Evolutionary conservation across 1,139 yeast species (phyloP).

Genomic region (Blastobotrys elegans): DNA sequence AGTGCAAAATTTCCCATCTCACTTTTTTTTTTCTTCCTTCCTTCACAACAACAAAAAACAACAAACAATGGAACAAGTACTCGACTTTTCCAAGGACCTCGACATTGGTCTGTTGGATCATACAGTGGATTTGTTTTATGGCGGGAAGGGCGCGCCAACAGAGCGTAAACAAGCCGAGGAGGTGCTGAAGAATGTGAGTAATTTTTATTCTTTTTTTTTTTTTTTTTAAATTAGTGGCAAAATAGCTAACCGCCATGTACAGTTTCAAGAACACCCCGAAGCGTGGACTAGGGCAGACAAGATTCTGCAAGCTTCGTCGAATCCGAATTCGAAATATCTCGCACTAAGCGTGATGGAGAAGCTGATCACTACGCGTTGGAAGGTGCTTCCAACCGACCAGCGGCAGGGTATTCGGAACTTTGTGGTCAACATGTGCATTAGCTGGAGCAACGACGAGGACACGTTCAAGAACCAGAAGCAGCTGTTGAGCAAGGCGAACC

Average conservation of each 20-base stretch:
- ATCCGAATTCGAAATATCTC: slow-evolving; percentile 83
- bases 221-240: neutral
- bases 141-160: slow-evolving; percentile 63
- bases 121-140: slow-evolving; percentile 82
- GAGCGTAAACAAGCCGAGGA: slow-evolving; percentile 77
- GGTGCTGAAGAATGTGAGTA: slow-evolving; percentile 55
- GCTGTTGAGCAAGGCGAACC: slow-evolving; percentile 85
- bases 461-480: slow-evolving; percentile 72
- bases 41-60: neutral
- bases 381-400: slow-evolving; percentile 81
- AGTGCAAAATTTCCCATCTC: neutral
- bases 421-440: slow-evolving; percentile 87
- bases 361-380: slow-evolving; percentile 90
- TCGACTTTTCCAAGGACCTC: slow-evolving; percentile 80
- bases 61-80: slow-evolving; percentile 70
- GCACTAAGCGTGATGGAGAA: slow-evolving; percentile 88
- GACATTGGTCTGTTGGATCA: slow-evolving; percentile 77
- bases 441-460: slow-evolving; percentile 83
- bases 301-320: slow-evolving; percentile 70
- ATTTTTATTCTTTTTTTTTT: neutral
- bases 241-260: slow-evolving; percentile 8
- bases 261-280: slow-evolving; percentile 89
- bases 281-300: slow-evolving; percentile 95
- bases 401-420: slow-evolving; percentile 81
- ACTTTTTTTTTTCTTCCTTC: neutral